These are phyloP conservation scores for Pichia sp. DNA, from an alignment of 1,139 yeast genomes.

Conservation along the genomic window DNA sequence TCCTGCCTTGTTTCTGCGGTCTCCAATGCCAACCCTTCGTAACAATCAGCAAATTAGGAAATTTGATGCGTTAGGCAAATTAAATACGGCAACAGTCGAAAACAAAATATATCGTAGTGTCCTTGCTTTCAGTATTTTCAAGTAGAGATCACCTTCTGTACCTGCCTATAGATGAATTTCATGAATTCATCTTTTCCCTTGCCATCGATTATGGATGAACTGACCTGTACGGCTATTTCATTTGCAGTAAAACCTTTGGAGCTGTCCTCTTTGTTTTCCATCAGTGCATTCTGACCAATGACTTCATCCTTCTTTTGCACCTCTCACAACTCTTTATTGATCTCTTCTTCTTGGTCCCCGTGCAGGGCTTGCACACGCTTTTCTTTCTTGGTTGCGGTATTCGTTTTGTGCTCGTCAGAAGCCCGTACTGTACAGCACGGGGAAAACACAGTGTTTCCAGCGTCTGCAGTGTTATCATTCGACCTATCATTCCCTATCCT, in stretches of 20 bases:
- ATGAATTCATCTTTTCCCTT: slow-evolving; percentile 1
- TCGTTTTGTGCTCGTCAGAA: background rate
- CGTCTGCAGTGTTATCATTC: too few species aligned
- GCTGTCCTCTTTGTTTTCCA: slow-evolving; percentile 5
- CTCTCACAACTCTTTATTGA: slow-evolving; percentile 29
- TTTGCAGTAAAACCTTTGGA: background rate
- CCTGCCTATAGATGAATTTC: background rate
- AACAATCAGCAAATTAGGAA: slow-evolving; percentile 35
- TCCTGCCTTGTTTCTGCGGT: slow-evolving; percentile 19
- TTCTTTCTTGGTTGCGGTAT: background rate
- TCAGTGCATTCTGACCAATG: slow-evolving; percentile 40
- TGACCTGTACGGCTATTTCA: slow-evolving; percentile 19
- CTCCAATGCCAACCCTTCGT: slow-evolving; percentile 33
- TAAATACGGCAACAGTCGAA: slow-evolving; percentile 37
- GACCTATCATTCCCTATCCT: too few species aligned
- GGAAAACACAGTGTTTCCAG: too few species aligned
- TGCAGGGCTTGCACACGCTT: background rate
- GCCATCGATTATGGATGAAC: background rate
- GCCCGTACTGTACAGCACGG: too few species aligned
- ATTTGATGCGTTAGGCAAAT: slow-evolving; percentile 35
- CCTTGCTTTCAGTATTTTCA: slow-evolving; percentile 22
- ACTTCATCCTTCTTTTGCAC: slow-evolving; percentile 34
- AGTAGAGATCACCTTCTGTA: background rate
- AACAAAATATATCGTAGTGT: slow-evolving; percentile 34
- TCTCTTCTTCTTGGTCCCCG: background rate